phyloP scores from a whole-genome alignment of 306 rosid species.

The Inga leiocalycina region DNA sequence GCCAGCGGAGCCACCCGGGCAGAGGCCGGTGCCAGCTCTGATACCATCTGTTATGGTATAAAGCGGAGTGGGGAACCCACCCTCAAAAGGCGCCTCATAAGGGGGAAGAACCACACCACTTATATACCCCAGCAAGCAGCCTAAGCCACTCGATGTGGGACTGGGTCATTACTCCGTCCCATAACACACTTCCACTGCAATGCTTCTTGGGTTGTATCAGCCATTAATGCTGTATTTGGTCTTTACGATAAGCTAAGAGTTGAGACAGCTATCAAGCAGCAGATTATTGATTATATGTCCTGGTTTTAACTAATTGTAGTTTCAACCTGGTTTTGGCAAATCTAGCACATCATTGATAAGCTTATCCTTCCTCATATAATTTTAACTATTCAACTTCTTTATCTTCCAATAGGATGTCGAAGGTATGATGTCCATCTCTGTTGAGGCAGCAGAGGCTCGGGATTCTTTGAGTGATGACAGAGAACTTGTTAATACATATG shows the following conservation, averaged over 20 bases:
- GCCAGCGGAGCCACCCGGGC: too few relatives aligned
- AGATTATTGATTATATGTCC: conserved; percentile 16
- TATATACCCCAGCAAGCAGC: too few relatives aligned
- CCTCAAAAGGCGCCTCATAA: too few relatives aligned
- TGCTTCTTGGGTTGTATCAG: conserved; percentile 25
- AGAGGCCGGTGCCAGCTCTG: too few relatives aligned
- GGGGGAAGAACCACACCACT: too few relatives aligned
- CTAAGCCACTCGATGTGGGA: too few relatives aligned
- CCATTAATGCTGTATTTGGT: conserved; percentile 29
- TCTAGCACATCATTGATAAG: conserved; percentile 4
- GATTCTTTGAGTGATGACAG: conserved; percentile 89
- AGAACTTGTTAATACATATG: conserved; percentile 85
- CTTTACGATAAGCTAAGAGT: conserved; percentile 29
- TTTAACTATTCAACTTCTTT: conserved; percentile 44
- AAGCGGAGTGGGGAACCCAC: too few relatives aligned
- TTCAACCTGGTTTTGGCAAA: conserved; percentile 2
- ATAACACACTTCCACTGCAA: conserved; percentile 21
- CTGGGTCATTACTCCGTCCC: too few relatives aligned
- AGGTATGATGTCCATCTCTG: conserved; percentile 99
- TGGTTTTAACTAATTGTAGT: conserved; percentile 25
- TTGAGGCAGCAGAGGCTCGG: conserved; percentile 90
- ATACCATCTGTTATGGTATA: too few relatives aligned
- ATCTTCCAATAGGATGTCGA: conserved; percentile 82
- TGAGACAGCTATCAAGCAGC: conserved; percentile 8
- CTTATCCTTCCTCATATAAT: conserved; percentile 27